These are phyloP conservation scores for Coniochaeta pulveracea DNA, from an alignment of 2,329 filamentous ascomycete species.

Conservation along the genomic window DNA sequence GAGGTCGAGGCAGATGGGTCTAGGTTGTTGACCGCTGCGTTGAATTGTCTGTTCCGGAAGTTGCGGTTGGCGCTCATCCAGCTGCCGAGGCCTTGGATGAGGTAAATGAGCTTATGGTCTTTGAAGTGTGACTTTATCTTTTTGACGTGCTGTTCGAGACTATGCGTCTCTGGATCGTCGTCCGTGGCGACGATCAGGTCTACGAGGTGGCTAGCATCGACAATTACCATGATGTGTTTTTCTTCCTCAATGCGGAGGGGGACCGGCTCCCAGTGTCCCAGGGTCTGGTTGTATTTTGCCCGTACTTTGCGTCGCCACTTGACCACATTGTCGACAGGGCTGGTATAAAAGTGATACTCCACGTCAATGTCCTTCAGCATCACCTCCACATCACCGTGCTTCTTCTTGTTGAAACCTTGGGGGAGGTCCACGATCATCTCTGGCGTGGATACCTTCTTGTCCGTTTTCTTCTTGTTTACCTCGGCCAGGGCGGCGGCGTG, in stretches of 20 bases:
- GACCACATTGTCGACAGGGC: conserved; percentile 39
- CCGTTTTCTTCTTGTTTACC: conserved; percentile 60
- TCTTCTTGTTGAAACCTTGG: conserved; percentile 34
- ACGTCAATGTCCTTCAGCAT: conserved; percentile 41
- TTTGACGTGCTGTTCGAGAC: conserved; percentile 48
- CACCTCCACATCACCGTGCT: conserved; percentile 32
- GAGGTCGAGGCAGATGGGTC: conserved; percentile 15
- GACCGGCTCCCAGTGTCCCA: conserved; percentile 55
- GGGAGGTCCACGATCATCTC: conserved; percentile 73
- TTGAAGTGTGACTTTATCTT: conserved; percentile 43
- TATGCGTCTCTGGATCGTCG: conserved; percentile 29
- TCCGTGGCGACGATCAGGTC: conserved; percentile 35
- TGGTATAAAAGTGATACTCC: conserved; percentile 30
- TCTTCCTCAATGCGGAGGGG: conserved; percentile 40
- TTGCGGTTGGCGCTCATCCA: conserved; percentile 62
- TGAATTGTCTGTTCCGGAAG: conserved; percentile 55
- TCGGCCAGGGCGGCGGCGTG: conserved; percentile 55
- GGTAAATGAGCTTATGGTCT: conserved; percentile 47
- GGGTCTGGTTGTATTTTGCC: conserved; percentile 48
- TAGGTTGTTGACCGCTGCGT: conserved; percentile 46
- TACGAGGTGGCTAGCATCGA: conserved; percentile 56
- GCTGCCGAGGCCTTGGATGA: conserved; percentile 56
- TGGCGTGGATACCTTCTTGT: conserved; percentile 60
- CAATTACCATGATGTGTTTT: conserved; percentile 48
- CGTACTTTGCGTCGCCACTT: conserved; percentile 59